phyloP scores from a whole-genome alignment of 2,329 filamentous ascomycete genomes.

The Diplodia scrobiculata region DNA sequence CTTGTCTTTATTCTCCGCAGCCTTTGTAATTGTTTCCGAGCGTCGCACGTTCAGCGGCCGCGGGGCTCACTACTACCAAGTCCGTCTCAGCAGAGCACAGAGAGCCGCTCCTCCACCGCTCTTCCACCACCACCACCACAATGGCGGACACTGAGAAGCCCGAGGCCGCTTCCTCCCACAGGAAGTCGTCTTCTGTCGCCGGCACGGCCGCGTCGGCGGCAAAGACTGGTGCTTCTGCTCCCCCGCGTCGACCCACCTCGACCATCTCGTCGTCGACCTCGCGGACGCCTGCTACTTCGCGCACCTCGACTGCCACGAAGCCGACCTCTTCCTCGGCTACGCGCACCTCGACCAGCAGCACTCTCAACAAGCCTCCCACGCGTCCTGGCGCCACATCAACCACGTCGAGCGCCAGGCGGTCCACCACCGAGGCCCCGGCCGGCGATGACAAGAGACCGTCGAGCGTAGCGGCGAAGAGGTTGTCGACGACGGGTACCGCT shows the following conservation, averaged over 20 bases:
- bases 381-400: slow-evolving; percentile 15
- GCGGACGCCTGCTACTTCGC: slow-evolving; percentile 20
- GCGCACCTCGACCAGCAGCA: slow-evolving; percentile 22
- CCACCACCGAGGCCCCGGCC: slow-evolving; percentile 12
- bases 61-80: slow-evolving; percentile 7
- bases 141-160: slow-evolving; percentile 27
- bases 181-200: slow-evolving; percentile 23
- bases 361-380: slow-evolving; percentile 23
- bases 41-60: slow-evolving; percentile 13
- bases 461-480: slow-evolving; percentile 18
- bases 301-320: slow-evolving; percentile 21
- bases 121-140: slow-evolving; percentile 9
- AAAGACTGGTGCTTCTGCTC: slow-evolving; percentile 27
- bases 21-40: slow-evolving; percentile 7
- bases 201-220: slow-evolving; percentile 15
- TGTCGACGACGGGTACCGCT: slow-evolving; percentile 24
- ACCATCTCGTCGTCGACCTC: slow-evolving; percentile 23
- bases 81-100: slow-evolving; percentile 14
- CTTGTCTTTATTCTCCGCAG: slow-evolving; percentile 8
- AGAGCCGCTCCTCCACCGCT: slow-evolving; percentile 7
- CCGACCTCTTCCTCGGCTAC: slow-evolving; percentile 21
- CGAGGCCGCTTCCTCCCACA: slow-evolving; percentile 15
- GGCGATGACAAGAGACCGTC: slow-evolving; percentile 24
- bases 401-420: slow-evolving; percentile 1
- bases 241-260: slow-evolving; percentile 26